Evolutionary conservation across 73 alveolate species (phyloP).

Genomic region (Paramecium sonneborni): DNA sequence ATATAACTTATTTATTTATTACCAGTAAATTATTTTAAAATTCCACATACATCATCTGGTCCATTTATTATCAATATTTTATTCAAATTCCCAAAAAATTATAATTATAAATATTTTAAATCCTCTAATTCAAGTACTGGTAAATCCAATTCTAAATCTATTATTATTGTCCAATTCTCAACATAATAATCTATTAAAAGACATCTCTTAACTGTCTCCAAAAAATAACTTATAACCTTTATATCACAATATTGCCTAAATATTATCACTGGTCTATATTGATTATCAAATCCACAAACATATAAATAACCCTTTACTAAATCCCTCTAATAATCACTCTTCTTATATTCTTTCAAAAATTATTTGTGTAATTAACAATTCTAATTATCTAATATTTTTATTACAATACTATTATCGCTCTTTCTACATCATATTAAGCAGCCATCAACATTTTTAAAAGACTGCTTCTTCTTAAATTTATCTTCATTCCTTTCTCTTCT

Average conservation of each 20-base stretch:
- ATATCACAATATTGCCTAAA: conserved; percentile 26
- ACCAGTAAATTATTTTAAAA: conserved; percentile 21
- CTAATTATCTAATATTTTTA: background rate
- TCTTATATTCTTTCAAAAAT: background rate
- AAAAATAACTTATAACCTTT: background rate
- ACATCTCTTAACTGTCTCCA: background rate
- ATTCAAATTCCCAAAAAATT: conserved; percentile 32
- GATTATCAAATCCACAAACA: conserved; percentile 13
- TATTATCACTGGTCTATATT: conserved; percentile 7
- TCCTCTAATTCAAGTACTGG: conserved; percentile 15
- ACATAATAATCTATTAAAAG: conserved; percentile 23
- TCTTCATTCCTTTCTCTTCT: background rate
- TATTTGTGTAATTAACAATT: background rate
- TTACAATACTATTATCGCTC: background rate
- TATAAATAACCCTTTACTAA: background rate
- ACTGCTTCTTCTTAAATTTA: background rate
- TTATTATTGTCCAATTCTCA: conserved; percentile 16
- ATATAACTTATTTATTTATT: background rate
- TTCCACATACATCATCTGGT: background rate
- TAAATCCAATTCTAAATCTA: conserved; percentile 9
- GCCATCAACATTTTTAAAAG: background rate
- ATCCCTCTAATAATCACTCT: background rate
- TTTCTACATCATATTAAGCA: conserved; percentile 9
- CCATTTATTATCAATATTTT: conserved; percentile 7
- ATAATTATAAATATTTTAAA: background rate